Base-by-base conservation (phyloP, 2,329 filamentous ascomycete genomes). In the Talaromyces sp. region DNA sequence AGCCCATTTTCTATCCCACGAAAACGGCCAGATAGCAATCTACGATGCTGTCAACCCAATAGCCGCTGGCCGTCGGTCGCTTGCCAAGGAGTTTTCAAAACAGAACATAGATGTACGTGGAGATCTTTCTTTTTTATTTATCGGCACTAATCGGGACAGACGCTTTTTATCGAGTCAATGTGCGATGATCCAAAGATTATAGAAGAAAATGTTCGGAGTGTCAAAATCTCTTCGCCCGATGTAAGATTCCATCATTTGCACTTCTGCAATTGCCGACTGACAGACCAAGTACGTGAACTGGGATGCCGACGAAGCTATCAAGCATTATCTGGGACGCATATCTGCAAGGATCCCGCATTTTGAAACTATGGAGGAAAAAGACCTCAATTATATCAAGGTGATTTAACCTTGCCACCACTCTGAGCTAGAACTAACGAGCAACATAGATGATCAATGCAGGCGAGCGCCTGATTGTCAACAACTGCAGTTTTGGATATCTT, bases 41-140 rank as follows among this genome's bases (percentile, higher is more conserved):
- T 99, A 98, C 73, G 95, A 99, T 76, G 95, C 96, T 29, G 96
- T 99, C 19, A 99, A 99, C 69, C 93, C 93, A 4, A 88, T 95
- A 21, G 87, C 91, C 21, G 86, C 84, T 61, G 93, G 92, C 17
- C 86, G 95, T 53, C 86, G 89, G 59, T 89, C 91, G 11, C 80
- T 99, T 19, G 93, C 92, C 5, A 96, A 96, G 76, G 95, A 99
- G 71, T 96, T 99, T 73, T 89, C 90, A n/a, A 98, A 97, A 78
- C 91, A 97, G 72, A 91, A 96, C 70, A 93, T 99, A 61, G 89
- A 93, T 81, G 89, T 90, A 76, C 66, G 75, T 59, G 10, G 41
- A 55, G 13, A 19, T 11, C 32, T 21, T 29, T 11, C 9, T 41
- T 49, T 10, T 29, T 10, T 24, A 11, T 31, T 29, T 2, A 35